A percentile compares a stretch with the other conserved stretches of the same genome.
Conservation (phyloP, 257 asterid genomes). For the Solanum commersonii region DNA sequence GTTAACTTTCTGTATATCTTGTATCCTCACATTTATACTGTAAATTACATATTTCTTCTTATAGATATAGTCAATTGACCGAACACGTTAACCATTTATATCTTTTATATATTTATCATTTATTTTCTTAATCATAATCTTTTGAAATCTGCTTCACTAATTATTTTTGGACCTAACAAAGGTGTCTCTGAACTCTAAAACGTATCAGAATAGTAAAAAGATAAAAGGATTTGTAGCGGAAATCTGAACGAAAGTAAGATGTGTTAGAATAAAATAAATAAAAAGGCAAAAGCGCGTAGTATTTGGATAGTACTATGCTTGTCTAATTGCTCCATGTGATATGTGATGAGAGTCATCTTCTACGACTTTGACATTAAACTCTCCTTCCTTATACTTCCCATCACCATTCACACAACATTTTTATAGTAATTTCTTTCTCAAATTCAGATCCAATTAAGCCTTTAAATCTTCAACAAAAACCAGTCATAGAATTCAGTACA, state of each 20-base stretch:
- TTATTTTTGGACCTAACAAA: no score
- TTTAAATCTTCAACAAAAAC: not conserved
- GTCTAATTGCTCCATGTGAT: constrained; percentile 9
- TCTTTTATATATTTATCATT: no score
- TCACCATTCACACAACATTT: not conserved
- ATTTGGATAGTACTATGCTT: not conserved
- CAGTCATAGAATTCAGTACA: constrained; percentile 2
- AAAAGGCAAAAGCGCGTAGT: constrained; percentile 12
- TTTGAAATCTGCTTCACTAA: no score
- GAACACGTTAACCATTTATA: no score
- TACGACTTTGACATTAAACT: not conserved
- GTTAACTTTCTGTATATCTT: no score
- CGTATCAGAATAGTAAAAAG: no score
- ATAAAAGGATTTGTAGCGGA: no score
- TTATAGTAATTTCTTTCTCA: not conserved
- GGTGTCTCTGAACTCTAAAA: no score
- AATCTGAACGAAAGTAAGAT: not conserved
- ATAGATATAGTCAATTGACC: accelerated
- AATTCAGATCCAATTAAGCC: not conserved
- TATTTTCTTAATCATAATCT: no score
- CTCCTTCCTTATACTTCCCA: not conserved
- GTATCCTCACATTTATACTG: no score
- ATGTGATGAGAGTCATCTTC: constrained; percentile 1
- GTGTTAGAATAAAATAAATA: not conserved
- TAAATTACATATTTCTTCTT: no score